A percentile compares a stretch with the other conserved stretches of the same genome.
Conservation (phyloP, 441 rosid genomes). For the Mallotus repandus region DNA sequence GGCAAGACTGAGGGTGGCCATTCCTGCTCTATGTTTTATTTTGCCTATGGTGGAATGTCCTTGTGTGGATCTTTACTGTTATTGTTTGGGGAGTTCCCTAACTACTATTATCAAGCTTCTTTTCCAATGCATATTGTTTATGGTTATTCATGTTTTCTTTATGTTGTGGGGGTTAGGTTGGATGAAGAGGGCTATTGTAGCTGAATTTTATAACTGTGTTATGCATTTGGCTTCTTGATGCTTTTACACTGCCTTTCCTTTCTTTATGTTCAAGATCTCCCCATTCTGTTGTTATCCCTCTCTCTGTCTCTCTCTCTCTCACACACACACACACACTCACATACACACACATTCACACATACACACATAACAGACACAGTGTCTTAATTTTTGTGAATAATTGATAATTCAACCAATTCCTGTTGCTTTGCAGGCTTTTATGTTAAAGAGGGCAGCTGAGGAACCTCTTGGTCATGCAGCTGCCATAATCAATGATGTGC, state of each 20-base stretch:
- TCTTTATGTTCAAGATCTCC: not conserved
- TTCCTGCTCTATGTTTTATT: not conserved
- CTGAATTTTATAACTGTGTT: not conserved
- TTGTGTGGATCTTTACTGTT: not conserved
- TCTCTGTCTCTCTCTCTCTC: no score
- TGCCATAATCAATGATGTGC: conserved; percentile 80
- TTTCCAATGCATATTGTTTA: not conserved
- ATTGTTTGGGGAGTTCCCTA: not conserved
- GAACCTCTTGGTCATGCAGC: conserved; percentile 98
- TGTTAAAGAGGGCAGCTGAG: conserved; percentile 81
- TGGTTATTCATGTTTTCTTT: not conserved
- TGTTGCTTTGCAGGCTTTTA: conserved; percentile 65
- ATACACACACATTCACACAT: no score
- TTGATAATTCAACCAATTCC: not conserved
- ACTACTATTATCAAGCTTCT: not conserved
- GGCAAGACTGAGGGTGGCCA: not conserved
- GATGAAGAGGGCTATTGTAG: not conserved
- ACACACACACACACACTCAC: no score
- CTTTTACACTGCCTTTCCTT: not conserved
- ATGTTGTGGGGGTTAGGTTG: not conserved
- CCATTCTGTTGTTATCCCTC: no score
- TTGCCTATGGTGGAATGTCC: not conserved
- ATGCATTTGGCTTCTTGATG: not conserved
- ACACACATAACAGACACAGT: no score
- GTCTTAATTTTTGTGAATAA: not conserved